A percentile compares a stretch with the other conserved stretches of the same genome.
phyloP scores from a whole-genome alignment of 257 asterid genomes.

The Fraxinus excelsior region DNA sequence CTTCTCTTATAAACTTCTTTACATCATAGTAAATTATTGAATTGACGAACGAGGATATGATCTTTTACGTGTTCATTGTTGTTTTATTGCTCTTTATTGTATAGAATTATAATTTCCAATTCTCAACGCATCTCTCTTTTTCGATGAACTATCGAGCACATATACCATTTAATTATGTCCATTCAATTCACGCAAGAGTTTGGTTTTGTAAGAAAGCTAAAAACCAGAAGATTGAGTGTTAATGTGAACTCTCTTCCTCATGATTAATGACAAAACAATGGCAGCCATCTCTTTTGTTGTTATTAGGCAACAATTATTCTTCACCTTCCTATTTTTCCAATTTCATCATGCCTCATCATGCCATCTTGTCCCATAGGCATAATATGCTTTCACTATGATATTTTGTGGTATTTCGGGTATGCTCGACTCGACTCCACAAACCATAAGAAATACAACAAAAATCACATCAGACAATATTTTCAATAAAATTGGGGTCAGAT shows the following conservation, averaged over 20 bases:
- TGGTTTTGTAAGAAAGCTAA: background rate
- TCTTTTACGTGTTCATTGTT: too few relatives aligned
- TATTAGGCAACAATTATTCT: conserved; percentile 29
- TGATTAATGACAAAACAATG: background rate
- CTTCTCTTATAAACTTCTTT: too few relatives aligned
- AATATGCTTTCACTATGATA: too few relatives aligned
- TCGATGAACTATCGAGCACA: background rate
- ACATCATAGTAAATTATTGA: too few relatives aligned
- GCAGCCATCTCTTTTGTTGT: conserved; percentile 26
- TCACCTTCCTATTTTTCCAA: conserved; percentile 2
- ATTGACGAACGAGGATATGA: too few relatives aligned
- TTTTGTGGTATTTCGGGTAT: background rate
- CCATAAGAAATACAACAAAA: background rate
- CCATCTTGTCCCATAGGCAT: background rate
- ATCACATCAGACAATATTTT: too few relatives aligned
- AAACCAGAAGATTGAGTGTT: background rate
- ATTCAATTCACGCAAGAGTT: background rate
- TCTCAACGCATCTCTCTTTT: background rate
- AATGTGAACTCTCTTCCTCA: conserved; percentile 10
- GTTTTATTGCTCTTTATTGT: too few relatives aligned
- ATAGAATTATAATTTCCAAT: too few relatives aligned
- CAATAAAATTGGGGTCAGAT: background rate
- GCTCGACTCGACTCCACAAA: background rate
- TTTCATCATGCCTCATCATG: background rate
- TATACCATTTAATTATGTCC: background rate